Base-by-base conservation (phyloP, 179 eudicot genomes). In the Gypsophila paniculata region DNA sequence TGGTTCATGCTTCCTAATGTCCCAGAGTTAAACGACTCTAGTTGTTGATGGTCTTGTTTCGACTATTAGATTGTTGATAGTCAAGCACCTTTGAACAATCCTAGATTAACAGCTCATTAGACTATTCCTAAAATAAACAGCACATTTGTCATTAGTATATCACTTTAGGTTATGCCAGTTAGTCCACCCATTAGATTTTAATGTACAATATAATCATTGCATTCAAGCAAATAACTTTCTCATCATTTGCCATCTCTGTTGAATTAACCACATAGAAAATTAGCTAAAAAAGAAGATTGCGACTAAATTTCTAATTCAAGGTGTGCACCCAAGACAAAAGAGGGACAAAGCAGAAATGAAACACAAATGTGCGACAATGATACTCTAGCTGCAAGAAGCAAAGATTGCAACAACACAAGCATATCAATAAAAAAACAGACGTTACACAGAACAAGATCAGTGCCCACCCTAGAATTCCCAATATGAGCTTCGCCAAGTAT, bases 391-490 rank as follows among this genome's bases (percentile, higher is more conserved):
- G 52, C 4, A 25, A 65, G 9, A 17, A 23, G 51, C 36, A 64
- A 55, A 44, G 22, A 36, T 9, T 49, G 25, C 36, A 70, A 42
- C 29, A 54, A 60, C 29, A 49, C 54, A 26, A 76, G 22, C 17
- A 8, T 52, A 17, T 48, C 26, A 63, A 25, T 55, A 46, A 49
- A 36, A 62, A 57, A 25, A 10, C 42, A 36, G 53, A 5, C 7
- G 13, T 15, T 61, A 22, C 10, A 13, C 6, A 57, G 68, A 18
- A 5, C 8, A 58, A 73, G 48, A 75, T 62, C 21, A 17, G 29
- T 10, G 67, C 89, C 63, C 82, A 94, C 99, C 99, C 99, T 51
- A 94, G 65, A 78, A 90, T 67, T 70, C 99, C 99, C 79, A 92
- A 81, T 36, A 90, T 75, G 62, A 94, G 82, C 67, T 94, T 94